A percentile compares a stretch with the other conserved stretches of the same genome.
phyloP scores from a whole-genome alignment of 2,329 filamentous ascomycete species.

The Shiraia bambusicola region DNA sequence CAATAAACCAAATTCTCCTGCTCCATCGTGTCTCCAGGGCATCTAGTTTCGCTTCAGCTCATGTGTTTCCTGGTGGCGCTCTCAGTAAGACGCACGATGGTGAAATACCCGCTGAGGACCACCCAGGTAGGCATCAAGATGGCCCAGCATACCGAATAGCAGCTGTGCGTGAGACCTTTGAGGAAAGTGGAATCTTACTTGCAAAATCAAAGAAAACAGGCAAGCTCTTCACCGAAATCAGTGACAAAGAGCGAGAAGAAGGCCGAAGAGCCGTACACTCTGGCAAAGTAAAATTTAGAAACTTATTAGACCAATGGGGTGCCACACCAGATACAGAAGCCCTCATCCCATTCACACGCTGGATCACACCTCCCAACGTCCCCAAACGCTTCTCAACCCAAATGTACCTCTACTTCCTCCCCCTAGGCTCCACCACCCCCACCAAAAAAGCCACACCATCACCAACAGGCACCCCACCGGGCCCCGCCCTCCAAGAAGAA shows the following conservation, averaged over 20 bases:
- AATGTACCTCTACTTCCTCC: constrained; percentile 94
- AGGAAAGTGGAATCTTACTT: constrained; percentile 88
- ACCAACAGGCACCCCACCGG: constrained; percentile 37
- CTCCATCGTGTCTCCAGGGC: constrained; percentile 83
- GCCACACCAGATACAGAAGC: constrained; percentile 66
- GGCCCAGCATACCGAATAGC: constrained; percentile 73
- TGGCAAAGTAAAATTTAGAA: constrained; percentile 63
- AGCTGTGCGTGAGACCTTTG: constrained; percentile 88
- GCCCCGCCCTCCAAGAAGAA: constrained; percentile 26
- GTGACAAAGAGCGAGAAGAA: constrained; percentile 60
- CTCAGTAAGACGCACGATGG: constrained; percentile 78
- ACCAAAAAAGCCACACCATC: constrained; percentile 34
- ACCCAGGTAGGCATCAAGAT: constrained; percentile 66
- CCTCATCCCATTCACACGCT: constrained; percentile 82
- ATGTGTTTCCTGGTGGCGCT: constrained; percentile 93
- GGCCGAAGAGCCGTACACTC: constrained; percentile 70
- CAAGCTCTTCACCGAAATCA: constrained; percentile 60
- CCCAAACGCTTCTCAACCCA: constrained; percentile 86
- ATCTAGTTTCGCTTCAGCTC: constrained; percentile 82
- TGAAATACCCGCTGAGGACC: constrained; percentile 51
- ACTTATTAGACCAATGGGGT: constrained; percentile 63
- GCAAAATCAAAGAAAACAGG: constrained; percentile 57
- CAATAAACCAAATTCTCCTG: constrained; percentile 82
- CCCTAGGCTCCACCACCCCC: constrained; percentile 48
- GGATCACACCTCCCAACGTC: constrained; percentile 77